Evolutionary conservation across 192 early-diverging fungal species (phyloP), one percentile per base, ranked within the genome.

Genomic region (Rhizoclosmatium sp.): DNA sequence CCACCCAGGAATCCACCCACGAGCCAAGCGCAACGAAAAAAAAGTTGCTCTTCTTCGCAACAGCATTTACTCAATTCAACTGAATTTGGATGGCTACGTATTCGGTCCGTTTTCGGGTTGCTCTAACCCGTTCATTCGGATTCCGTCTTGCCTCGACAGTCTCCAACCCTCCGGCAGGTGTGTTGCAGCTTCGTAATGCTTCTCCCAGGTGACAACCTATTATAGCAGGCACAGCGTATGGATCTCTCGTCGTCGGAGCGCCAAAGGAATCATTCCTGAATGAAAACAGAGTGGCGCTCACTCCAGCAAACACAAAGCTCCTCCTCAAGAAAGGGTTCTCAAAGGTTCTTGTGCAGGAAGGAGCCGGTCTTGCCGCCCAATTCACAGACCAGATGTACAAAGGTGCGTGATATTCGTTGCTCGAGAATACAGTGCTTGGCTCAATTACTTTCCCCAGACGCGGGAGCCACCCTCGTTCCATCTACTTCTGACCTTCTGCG

Each of bases 301-400:
- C 82, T 1, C 82, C 82, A 45, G 66, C 40, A 12, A 83, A 83
- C 64, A 75, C 68, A 47, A 49, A 59, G 19, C 62, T 68, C 9
- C 80, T 83, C 19, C 68, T 83, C 47, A 83, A 83, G 64, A 76
- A 71, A 56, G 80, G 75, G n/a, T 68, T 82, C 76, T 23, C 23
- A 23, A 40, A 56, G 10, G 73, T 82, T 19, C 42, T 69, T 10
- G 71, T 83, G n/a, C 67, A 83, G 47, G 47, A 78, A n/a, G 71
- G 64, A n/a, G 82, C 82, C 9, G 82, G 80, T 14, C 23, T 74
- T 3, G 19, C 39, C 21, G 80, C 82, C 1, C 16, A n/a, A 14
- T 82, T 78, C 64, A 78, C 79, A 3, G 80, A 83, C 47, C 21
- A 39, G 5, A 48, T 69, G 47, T 83, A 83, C 69, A 42, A 69